These are phyloP conservation scores for Rubia balearica DNA, from an alignment of 305 asterid genomes.

Conservation along the genomic window DNA sequence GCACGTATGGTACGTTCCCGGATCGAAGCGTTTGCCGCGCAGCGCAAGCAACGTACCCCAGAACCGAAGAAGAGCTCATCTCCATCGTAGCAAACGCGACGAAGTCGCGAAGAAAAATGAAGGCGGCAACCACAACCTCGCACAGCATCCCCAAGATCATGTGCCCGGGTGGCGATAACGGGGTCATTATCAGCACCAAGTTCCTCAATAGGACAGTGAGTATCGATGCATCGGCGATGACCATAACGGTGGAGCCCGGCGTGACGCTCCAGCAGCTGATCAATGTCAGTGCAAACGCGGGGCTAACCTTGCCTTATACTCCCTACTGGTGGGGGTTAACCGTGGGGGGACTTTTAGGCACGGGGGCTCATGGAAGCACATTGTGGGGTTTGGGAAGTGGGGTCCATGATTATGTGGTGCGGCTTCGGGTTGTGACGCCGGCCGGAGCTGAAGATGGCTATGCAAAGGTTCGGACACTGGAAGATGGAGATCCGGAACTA, in stretches of 20 bases:
- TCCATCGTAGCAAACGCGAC: slow-evolving; percentile 2
- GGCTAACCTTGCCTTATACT: slow-evolving; percentile 1
- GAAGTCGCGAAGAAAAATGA: neutral
- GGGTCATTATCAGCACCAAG: slow-evolving; percentile 5
- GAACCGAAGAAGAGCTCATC: slow-evolving; percentile 17
- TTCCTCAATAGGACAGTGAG: neutral
- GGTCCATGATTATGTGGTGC: slow-evolving; percentile 22
- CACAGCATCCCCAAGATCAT: slow-evolving; percentile 1
- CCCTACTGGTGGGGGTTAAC: slow-evolving; percentile 15
- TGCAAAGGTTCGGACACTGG: slow-evolving; percentile 12
- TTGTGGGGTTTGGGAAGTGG: slow-evolving; percentile 23
- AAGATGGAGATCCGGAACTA: slow-evolving; percentile 14
- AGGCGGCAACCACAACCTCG: neutral
- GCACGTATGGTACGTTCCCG: slow-evolving; percentile 18
- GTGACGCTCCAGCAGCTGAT: neutral
- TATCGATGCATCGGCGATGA: neutral
- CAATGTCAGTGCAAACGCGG: neutral
- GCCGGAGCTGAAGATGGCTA: slow-evolving; percentile 8
- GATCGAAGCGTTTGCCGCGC: slow-evolving; percentile 22
- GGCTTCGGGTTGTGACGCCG: slow-evolving; percentile 19
- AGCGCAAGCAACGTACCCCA: slow-evolving; percentile 15
- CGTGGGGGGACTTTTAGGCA: slow-evolving; percentile 20
- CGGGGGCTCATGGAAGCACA: slow-evolving; percentile 29
- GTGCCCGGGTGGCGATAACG: neutral
- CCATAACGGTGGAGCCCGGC: slow-evolving; percentile 3